Evolutionary conservation across 129 eudicot species (phyloP).

Genomic region (Rutidosis leptorrhynchoides): DNA sequence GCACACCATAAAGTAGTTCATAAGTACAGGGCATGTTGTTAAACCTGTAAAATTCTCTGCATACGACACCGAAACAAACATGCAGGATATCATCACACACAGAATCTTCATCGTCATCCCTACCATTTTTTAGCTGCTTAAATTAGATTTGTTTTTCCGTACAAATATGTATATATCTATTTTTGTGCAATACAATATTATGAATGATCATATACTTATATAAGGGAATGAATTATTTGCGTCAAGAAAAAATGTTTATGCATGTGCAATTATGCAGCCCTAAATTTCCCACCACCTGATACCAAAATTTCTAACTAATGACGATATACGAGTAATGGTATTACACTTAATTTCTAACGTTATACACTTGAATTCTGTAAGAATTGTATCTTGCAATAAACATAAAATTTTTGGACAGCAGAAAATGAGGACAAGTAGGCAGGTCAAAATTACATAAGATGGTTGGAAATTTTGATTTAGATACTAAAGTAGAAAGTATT

Average conservation of each 20-base stretch:
- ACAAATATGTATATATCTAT: background rate
- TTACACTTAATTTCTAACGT: too few species aligned
- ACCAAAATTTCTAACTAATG: too few species aligned
- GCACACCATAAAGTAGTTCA: background rate
- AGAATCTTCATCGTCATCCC: slow-evolving; percentile 1
- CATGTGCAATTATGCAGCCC: background rate
- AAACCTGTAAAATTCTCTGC: background rate
- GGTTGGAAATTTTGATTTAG: background rate
- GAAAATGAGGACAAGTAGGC: background rate
- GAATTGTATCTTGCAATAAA: too few species aligned
- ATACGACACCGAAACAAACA: background rate
- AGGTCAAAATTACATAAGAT: background rate
- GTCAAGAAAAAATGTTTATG: background rate
- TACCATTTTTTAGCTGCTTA: background rate
- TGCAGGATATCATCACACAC: background rate
- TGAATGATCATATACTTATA: background rate
- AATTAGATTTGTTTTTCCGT: too few species aligned
- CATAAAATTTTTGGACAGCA: too few species aligned
- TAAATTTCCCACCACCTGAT: too few species aligned
- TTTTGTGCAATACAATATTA: background rate
- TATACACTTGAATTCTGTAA: too few species aligned
- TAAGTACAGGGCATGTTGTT: background rate
- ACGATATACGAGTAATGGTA: too few species aligned
- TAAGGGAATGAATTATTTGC: background rate
- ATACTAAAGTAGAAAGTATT: background rate